Base-by-base conservation (phyloP, 2,329 filamentous ascomycete species). In the Phialemoniopsis sp. region DNA sequence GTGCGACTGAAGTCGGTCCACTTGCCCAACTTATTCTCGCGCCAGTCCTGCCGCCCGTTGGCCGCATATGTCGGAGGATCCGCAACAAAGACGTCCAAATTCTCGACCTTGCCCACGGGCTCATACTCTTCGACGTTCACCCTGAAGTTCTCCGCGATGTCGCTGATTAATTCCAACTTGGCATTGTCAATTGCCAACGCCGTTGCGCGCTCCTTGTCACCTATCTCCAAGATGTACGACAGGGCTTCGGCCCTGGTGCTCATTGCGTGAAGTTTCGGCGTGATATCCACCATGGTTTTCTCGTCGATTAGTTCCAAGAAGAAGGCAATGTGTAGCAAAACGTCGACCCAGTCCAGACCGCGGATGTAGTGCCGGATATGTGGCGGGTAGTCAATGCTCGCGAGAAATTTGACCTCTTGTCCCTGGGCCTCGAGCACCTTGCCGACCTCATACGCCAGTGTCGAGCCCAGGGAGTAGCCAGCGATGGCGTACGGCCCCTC, bases 391-490 rank as follows among this genome's bases (percentile, higher is more conserved):
- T 78, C 68, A 42, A 73, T 62, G 33, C 46, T 54, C 6, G 57
- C 72, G 1, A 71, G 50, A 48, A 76, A 76, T 0, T 45, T 32
- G 2, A 77, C 67, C 26, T 51, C 47, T 3, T 64, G 57, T 1
- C 59, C 61, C 3, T 53, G 39, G 0, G 30, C 32, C 36, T 74
- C 62, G 9, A 77, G 58, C 2, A 44, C 26, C 51, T 77, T 77
- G 12, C 62, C 57, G 1, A 70, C 51, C 48, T 77, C 73, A 41
- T 76, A 78, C 0, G 70, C 67, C 0, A 76, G 41, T 50, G 72
- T 72, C 0, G 58, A 46, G 2, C 74, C 73, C 46, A 68, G 76
- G 5, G 59, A 68, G 47, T 77, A 78, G 1, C 74, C 73, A 0
- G 67, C 67, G 1, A 78, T 49, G 1, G 67, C 67, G 44, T 78